Conservation (phyloP, 139 green algal genomes). For the Astrephomene gubernaculifera region DNA sequence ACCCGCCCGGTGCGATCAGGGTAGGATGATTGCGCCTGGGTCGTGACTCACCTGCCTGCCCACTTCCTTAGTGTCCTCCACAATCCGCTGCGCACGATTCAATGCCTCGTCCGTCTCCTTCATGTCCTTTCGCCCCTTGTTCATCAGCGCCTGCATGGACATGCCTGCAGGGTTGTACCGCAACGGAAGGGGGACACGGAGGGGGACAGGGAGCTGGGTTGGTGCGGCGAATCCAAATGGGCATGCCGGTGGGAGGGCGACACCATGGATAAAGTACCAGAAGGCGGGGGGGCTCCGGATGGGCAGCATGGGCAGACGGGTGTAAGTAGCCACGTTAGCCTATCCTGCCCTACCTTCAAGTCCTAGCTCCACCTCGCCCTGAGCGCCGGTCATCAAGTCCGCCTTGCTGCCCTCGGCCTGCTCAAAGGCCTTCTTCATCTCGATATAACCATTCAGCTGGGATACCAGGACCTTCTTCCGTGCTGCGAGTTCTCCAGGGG, state of each 20-base stretch:
- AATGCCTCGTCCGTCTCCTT: slow-evolving; percentile 80
- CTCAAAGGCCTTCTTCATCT: slow-evolving; percentile 79
- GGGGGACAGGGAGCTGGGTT: background rate
- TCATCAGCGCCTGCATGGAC: slow-evolving; percentile 82
- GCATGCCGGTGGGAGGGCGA: too few species aligned
- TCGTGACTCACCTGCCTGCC: slow-evolving; percentile 61
- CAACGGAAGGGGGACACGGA: background rate
- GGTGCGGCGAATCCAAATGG: too few species aligned
- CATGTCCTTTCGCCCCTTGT: slow-evolving; percentile 77
- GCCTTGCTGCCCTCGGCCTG: slow-evolving; percentile 36
- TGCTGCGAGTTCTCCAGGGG: slow-evolving; percentile 65
- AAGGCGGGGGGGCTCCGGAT: too few species aligned
- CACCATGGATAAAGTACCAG: too few species aligned
- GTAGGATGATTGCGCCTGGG: too few species aligned
- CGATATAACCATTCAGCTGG: slow-evolving; percentile 87
- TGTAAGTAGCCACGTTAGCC: too few species aligned
- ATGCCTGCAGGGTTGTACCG: slow-evolving; percentile 71
- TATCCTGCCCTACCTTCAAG: slow-evolving; percentile 44
- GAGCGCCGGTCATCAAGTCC: slow-evolving; percentile 58
- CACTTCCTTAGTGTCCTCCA: slow-evolving; percentile 85
- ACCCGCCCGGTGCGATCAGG: too few species aligned
- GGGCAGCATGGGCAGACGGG: too few species aligned
- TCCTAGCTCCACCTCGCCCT: slow-evolving; percentile 21
- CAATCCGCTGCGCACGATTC: slow-evolving; percentile 73
- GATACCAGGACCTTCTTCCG: slow-evolving; percentile 80